A percentile compares a stretch with the other conserved stretches of the same genome.
Conservation (phyloP, 164 flowering plant species). For the Protea cynaroides region DNA sequence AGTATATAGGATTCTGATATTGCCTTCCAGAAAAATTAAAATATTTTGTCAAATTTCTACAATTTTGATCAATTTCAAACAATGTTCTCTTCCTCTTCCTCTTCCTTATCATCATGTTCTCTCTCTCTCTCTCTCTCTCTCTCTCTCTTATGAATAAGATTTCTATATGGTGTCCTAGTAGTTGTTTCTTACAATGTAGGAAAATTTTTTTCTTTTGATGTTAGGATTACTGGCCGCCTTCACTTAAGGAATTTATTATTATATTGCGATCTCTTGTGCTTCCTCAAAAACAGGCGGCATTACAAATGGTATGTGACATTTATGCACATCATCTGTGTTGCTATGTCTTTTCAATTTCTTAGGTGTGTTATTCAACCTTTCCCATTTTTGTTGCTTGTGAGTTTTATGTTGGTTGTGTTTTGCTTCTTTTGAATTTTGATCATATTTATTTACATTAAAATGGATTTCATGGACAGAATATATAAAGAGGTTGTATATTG, state of each 20-base stretch:
- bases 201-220: background rate
- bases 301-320: constrained; percentile 37
- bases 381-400: background rate
- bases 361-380: too few relatives aligned
- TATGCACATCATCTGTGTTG: background rate
- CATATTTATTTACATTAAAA: too few relatives aligned
- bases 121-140: too few relatives aligned
- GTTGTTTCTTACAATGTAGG: background rate
- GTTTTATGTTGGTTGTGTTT: background rate
- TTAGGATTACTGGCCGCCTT: constrained; percentile 77
- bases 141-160: too few relatives aligned
- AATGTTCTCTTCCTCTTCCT: too few relatives aligned
- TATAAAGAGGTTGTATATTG: background rate
- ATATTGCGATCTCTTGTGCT: constrained; percentile 50
- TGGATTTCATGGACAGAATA: background rate
- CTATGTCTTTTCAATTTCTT: too few relatives aligned
- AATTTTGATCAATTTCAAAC: too few relatives aligned
- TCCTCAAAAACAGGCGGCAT: constrained; percentile 49
- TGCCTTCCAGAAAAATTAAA: too few relatives aligned
- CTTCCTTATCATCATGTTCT: too few relatives aligned
- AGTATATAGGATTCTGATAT: too few relatives aligned
- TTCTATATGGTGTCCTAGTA: too few relatives aligned
- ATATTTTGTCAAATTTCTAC: too few relatives aligned
- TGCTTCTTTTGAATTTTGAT: background rate
- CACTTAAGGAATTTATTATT: constrained; percentile 61